Conservation (phyloP, 768 basidiomycete genomes). For the Sporobolomyces roseus region DNA sequence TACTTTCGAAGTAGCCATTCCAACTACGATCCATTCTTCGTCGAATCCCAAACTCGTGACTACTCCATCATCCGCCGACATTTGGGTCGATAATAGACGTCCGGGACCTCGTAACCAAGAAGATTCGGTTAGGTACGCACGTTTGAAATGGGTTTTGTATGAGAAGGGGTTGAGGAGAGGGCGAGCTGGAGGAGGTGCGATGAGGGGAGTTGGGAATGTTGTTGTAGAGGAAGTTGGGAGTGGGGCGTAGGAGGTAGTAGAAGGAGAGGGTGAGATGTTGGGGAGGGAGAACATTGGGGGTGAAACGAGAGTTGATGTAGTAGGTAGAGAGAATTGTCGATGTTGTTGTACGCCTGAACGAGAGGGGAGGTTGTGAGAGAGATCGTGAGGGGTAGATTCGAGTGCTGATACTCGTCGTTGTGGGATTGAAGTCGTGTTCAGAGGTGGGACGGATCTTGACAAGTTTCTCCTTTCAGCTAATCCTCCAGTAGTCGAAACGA, state of each 20-base stretch:
- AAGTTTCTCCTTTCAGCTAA: background rate
- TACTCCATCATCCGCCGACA: slow-evolving; percentile 58
- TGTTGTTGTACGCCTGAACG: background rate
- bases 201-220: background rate
- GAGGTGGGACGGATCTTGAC: no score
- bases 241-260: background rate
- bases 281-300: slow-evolving; percentile 18
- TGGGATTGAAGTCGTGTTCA: background rate
- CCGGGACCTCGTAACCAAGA: slow-evolving; percentile 74
- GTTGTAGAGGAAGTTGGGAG: background rate
- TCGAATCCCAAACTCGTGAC: slow-evolving; percentile 86
- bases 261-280: background rate
- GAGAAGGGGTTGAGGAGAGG: slow-evolving; percentile 51
- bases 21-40: slow-evolving; percentile 76
- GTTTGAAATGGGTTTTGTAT: slow-evolving; percentile 67
- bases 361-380: background rate
- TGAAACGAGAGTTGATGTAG: slow-evolving; percentile 11
- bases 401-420: background rate
- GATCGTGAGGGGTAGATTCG: background rate
- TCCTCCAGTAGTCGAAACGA: background rate
- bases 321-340: background rate
- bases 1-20: slow-evolving; percentile 77
- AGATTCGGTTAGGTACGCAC: slow-evolving; percentile 68
- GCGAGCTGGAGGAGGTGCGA: background rate
- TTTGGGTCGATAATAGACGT: slow-evolving; percentile 63